A percentile compares a stretch with the other conserved stretches of the same genome.
Conservation (phyloP, 768 basidiomycete genomes). For the Kwoniella botswanensis region DNA sequence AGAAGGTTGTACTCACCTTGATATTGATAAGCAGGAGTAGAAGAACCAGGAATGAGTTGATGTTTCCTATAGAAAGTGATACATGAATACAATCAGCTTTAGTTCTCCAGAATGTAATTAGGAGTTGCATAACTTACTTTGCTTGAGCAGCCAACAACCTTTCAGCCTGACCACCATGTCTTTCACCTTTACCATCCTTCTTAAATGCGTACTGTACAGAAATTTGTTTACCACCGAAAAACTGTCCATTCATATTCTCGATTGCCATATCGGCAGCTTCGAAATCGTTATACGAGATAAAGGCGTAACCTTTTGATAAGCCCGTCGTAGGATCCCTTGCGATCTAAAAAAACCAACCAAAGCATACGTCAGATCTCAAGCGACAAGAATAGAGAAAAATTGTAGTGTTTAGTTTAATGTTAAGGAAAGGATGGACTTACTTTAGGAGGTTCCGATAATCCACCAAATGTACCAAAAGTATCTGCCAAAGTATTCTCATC, state of each 20-base stretch:
- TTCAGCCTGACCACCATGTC: conserved; percentile 96
- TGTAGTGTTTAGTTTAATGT: not conserved
- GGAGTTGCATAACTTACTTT: conserved; percentile 61
- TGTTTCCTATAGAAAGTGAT: conserved; percentile 64
- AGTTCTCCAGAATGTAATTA: too few relatives aligned
- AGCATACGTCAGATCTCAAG: not conserved
- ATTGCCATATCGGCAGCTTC: conserved; percentile 95
- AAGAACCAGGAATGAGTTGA: conserved; percentile 59
- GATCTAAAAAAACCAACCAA: conserved; percentile 64
- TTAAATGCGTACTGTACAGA: conserved; percentile 98
- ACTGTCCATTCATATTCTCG: conserved; percentile 96
- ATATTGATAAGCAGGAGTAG: conserved; percentile 32
- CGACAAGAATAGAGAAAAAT: not conserved
- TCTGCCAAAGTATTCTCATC: conserved; percentile 91
- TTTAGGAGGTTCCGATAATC: conserved; percentile 56
- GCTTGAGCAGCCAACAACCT: conserved; percentile 93
- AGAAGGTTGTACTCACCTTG: conserved; percentile 38
- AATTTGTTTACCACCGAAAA: conserved; percentile 98
- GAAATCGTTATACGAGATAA: conserved; percentile 96
- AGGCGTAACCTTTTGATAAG: conserved; percentile 94
- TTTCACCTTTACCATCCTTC: conserved; percentile 97
- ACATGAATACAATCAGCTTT: not conserved
- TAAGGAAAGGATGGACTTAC: conserved; percentile 34
- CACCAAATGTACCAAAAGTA: conserved; percentile 85
- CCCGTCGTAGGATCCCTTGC: conserved; percentile 85